Percentiles rank a stretch among this genome's conserved stretches.
phyloP scores from a whole-genome alignment of 805 yeast species.

The Wickerhamiella galacta region DNA sequence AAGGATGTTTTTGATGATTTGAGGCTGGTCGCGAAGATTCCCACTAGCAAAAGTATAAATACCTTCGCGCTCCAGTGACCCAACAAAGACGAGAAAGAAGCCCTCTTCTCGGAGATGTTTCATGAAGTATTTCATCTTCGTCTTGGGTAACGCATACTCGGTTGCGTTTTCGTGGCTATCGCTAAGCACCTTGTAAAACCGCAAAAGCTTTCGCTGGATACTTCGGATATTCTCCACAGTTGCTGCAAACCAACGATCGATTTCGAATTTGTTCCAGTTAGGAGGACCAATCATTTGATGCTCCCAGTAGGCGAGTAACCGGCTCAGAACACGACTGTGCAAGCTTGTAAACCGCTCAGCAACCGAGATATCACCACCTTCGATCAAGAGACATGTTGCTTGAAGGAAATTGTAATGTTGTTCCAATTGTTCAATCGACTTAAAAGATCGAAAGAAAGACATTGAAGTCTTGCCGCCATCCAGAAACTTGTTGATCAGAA shows the following conservation, averaged over 20 bases:
- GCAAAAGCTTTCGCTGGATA: slow-evolving; percentile 61
- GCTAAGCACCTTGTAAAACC: slow-evolving; percentile 54
- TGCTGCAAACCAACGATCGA: slow-evolving; percentile 34
- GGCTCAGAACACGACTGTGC: slow-evolving; percentile 47
- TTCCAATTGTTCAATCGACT: slow-evolving; percentile 82
- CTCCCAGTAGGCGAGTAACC: slow-evolving; percentile 53
- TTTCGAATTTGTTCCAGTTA: slow-evolving; percentile 25
- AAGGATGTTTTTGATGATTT: slow-evolving; percentile 17
- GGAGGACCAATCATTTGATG: slow-evolving; percentile 54
- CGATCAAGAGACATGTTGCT: slow-evolving; percentile 60
- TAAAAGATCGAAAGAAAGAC: slow-evolving; percentile 57
- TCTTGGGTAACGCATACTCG: slow-evolving; percentile 24
- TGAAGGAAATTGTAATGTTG: slow-evolving; percentile 64
- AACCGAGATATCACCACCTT: slow-evolving; percentile 64
- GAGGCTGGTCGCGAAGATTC: slow-evolving; percentile 28
- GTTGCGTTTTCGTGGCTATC: slow-evolving; percentile 57
- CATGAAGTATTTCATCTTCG: slow-evolving; percentile 31
- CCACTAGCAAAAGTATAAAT: slow-evolving; percentile 65
- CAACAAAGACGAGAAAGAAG: slow-evolving; percentile 65
- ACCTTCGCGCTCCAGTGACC: slow-evolving; percentile 55
- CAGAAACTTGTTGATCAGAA: slow-evolving; percentile 59
- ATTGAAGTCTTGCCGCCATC: slow-evolving; percentile 46
- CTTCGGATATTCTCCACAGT: slow-evolving; percentile 27
- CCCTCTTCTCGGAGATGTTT: slow-evolving; percentile 43
- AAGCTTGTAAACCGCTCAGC: slow-evolving; percentile 61